A percentile compares a stretch with the other conserved stretches of the same genome.
Conservation (phyloP, 331 rosid species). For the Erythrophleum ivorense region DNA sequence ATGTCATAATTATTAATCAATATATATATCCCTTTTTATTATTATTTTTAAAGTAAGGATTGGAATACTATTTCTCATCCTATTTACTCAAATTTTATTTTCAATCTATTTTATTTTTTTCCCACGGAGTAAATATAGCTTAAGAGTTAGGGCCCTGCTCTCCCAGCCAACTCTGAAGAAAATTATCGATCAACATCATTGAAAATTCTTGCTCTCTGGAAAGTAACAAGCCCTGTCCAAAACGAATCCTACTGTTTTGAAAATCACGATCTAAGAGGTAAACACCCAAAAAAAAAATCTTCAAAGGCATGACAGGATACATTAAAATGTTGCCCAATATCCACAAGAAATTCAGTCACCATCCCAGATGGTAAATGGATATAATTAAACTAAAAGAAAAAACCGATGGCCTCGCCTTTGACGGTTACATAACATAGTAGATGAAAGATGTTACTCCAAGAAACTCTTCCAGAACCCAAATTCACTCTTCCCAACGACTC, state of each 20-base stretch:
- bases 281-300: not conserved
- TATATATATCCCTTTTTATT: too few species aligned
- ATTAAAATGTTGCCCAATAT: not conserved
- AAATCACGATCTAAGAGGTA: not conserved
- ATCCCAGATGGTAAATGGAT: not conserved
- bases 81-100: too few species aligned
- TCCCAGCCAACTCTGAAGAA: too few species aligned
- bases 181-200: too few species aligned
- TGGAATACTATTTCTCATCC: too few species aligned
- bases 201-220: too few species aligned
- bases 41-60: too few species aligned
- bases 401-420: not conserved
- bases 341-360: not conserved
- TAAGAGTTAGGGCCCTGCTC: too few species aligned
- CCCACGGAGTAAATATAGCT: too few species aligned
- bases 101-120: too few species aligned
- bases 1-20: too few species aligned
- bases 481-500: conserved; percentile 9
- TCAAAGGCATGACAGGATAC: not conserved
- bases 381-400: not conserved
- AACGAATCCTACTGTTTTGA: not conserved
- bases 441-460: not conserved
- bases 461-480: not conserved
- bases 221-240: too few species aligned
- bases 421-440: conserved; percentile 3